Percentiles rank a stretch among this genome's conserved stretches.
These are phyloP conservation scores for Alternaria brassicicola DNA, from an alignment of 2,329 filamentous ascomycete genomes.

Conservation along the genomic window DNA sequence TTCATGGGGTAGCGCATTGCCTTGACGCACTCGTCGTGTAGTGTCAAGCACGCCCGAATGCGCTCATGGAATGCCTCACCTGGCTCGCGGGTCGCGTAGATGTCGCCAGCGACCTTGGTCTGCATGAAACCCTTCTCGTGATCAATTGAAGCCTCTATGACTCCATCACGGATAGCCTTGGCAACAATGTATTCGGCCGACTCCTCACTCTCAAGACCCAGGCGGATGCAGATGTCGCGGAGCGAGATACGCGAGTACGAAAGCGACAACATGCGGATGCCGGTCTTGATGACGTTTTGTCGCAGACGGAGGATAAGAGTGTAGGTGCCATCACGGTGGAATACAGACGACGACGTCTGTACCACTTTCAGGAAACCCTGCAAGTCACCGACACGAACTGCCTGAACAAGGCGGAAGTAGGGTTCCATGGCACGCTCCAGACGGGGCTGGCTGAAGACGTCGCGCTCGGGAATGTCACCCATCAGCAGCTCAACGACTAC, in stretches of 20 bases:
- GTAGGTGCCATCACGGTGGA: slow-evolving; percentile 93
- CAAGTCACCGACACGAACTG: slow-evolving; percentile 93
- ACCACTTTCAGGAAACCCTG: slow-evolving; percentile 91
- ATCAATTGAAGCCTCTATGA: slow-evolving; percentile 93
- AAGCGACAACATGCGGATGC: slow-evolving; percentile 98
- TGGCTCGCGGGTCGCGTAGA: slow-evolving; percentile 94
- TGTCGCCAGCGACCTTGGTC: slow-evolving; percentile 94
- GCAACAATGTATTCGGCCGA: slow-evolving; percentile 99
- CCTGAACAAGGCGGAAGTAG: slow-evolving; percentile 92
- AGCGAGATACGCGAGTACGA: slow-evolving; percentile 97
- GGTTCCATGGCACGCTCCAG: slow-evolving; percentile 88
- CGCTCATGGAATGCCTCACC: slow-evolving; percentile 98
- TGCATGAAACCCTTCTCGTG: slow-evolving; percentile 97
- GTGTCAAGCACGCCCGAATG: slow-evolving; percentile 85
- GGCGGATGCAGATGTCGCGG: slow-evolving; percentile 93
- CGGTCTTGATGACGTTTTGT: slow-evolving; percentile 99
- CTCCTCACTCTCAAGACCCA: slow-evolving; percentile 93
- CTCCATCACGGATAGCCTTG: slow-evolving; percentile 96
- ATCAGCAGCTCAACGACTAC: slow-evolving; percentile 96
- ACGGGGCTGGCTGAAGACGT: slow-evolving; percentile 86
- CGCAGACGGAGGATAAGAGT: slow-evolving; percentile 91
- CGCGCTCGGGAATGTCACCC: slow-evolving; percentile 96
- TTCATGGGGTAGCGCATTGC: slow-evolving; percentile 99
- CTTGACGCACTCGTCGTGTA: slow-evolving; percentile 99
- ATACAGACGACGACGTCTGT: slow-evolving; percentile 78